Base-by-base conservation (phyloP, 257 asterid species). In the Pogostemon cablin region DNA sequence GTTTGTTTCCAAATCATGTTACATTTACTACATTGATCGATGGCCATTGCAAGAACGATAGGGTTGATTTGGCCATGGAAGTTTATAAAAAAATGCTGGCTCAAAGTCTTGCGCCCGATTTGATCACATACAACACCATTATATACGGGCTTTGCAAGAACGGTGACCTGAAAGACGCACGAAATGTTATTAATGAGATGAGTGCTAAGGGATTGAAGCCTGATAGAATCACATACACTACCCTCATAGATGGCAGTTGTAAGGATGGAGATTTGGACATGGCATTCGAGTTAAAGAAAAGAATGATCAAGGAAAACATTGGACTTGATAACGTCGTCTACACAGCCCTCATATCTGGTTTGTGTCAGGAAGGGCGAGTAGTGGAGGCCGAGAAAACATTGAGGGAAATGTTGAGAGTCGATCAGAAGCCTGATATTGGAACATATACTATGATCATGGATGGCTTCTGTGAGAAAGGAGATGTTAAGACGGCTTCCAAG, bases 21-120 rank as follows among this genome's bases (percentile, higher is more conserved):
- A 85, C 92, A 47, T 93, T 84, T 75, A 91, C 97, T 47, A 82
- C 96, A 9, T 66, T 93, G 91, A 93, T 93, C 43, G 85, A 86
- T 34, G 99, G 96, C 2, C 88, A 91, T 54, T 87, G 96, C 85
- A 89, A 82, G 88, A 84, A 77, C 37, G 99, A 84, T 72, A 72
- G 67, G 62, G 54, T 91, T 34, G 90, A 59, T 67, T 48, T 85
- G 65, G 96, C 95, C 25, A 80, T 87, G 86, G 87, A 78, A 17
- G 67, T 83, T 42, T 93, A 87, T 75, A 74, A 77, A 50, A 79
- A 71, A 68, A 87, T 93, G 96, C 44, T 91, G 84, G 65, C 62
- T 35, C 74, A 79, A 58, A 82, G 86, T 3, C 73, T 91, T 2
- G 65, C 68, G 35, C 93, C 99, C 17, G 96, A 93, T 75, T 74